Conservation (phyloP, 2,329 filamentous ascomycete species). For the Cladosporium sphaerospermum region DNA sequence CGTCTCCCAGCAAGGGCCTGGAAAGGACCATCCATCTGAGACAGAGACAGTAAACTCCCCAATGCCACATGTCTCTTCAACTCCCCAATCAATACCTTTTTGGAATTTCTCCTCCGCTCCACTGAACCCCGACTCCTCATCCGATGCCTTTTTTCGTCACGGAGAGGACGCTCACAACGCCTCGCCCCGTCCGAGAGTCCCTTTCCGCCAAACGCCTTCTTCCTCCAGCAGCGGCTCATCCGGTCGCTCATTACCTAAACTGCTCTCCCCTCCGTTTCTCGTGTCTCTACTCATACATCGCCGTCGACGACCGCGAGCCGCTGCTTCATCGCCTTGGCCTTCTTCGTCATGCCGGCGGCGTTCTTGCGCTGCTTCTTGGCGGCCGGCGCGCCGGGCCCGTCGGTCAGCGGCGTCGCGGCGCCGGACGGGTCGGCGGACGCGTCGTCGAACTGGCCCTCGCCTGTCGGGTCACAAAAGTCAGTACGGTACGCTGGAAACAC, state of each 20-base stretch:
- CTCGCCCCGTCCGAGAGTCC: too few species aligned
- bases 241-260: neutral
- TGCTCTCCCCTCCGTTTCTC: neutral
- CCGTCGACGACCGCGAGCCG: conserved; percentile 45
- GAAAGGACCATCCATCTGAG: too few species aligned
- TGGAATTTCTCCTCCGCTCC: too few species aligned
- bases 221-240: too few species aligned
- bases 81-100: too few species aligned
- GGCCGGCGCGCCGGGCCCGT: conserved; percentile 28
- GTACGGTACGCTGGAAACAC: conserved; percentile 14
- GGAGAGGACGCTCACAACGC: too few species aligned
- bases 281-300: conserved; percentile 19
- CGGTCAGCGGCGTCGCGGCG: conserved; percentile 67
- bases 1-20: too few species aligned
- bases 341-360: conserved; percentile 38
- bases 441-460: conserved; percentile 95
- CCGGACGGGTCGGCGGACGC: conserved; percentile 80
- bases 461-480: conserved; percentile 48
- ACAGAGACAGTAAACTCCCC: too few species aligned
- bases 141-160: too few species aligned
- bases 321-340: conserved; percentile 47
- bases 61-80: too few species aligned
- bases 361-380: conserved; percentile 52
- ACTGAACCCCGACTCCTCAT: too few species aligned
- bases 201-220: too few species aligned